Base-by-base conservation (phyloP, 192 early-diverging fungal genomes). In the Borealophlyctis nickersoniae region DNA sequence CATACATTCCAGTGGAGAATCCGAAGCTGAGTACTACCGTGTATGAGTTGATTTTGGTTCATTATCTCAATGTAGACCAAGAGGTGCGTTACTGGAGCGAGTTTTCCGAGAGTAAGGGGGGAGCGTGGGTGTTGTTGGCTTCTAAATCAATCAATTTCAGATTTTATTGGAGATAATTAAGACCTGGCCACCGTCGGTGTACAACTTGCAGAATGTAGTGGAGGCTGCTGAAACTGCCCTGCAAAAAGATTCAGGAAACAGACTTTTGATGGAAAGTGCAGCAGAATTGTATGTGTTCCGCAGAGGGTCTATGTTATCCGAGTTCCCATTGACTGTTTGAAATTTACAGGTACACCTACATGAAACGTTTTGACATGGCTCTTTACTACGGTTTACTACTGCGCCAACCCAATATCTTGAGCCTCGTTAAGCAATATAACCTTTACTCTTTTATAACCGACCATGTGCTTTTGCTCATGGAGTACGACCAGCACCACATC, bases 1-100 rank as follows among this genome's bases (percentile, higher is more conserved):
- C 80, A 36, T 81, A 76, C 73, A 89, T 99, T 36, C 97, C 97
- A 11, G 83, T 82, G 9, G 69, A 74, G 13, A 72, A 85, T 4
- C 87, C 91, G n/a, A 86, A 81, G 58, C 77, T 99, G 23, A 83
- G 84, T 22, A 83, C 75, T 51, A 86, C 88, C 0, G 80, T 91
- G 1, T 98, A 99, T 63, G 93, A 97, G 67, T 86, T 97, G 67
- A 86, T 96, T 1, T 72, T 99, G 39, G 87, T 81, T 0, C 71
- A 81, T 58, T 85, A 88, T 48, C 69, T 94, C 50, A 76, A 84
- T 28, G 64, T 76, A 33, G 90, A 94, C 72, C 77, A 78, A 30
- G 55, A 82, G 74, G 88, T 86, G 29, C 27, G 19, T 49, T 63
- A 7, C 28, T 61, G 34, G 51, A 14, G 51, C 53, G 26, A 23